These are phyloP conservation scores for Saccharomycopsis sp. DNA, from an alignment of 805 yeast genomes.

Conservation along the genomic window DNA sequence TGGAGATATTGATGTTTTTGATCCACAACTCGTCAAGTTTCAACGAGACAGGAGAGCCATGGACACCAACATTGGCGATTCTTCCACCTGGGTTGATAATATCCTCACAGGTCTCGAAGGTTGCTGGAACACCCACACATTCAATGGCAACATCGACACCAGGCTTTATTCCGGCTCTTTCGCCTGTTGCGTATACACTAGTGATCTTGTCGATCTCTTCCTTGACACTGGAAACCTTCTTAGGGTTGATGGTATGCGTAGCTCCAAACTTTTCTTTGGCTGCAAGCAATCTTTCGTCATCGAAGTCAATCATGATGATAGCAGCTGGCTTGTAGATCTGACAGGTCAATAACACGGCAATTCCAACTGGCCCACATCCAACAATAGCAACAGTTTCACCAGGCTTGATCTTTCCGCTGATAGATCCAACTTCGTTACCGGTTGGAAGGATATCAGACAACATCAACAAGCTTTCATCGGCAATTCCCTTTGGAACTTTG, in stretches of 20 bases:
- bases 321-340: slow-evolving; percentile 47
- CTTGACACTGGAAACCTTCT: slow-evolving; percentile 35
- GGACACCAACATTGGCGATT: slow-evolving; percentile 59
- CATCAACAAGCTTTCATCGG: slow-evolving; percentile 48
- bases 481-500: slow-evolving; percentile 27
- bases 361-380: slow-evolving; percentile 65
- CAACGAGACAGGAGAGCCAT: slow-evolving; percentile 37
- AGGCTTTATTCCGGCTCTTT: slow-evolving; percentile 28
- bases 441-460: slow-evolving; percentile 61
- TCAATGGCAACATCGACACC: slow-evolving; percentile 59
- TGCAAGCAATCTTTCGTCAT: slow-evolving; percentile 50
- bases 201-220: slow-evolving; percentile 34
- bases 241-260: slow-evolving; percentile 48
- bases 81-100: slow-evolving; percentile 54
- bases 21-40: slow-evolving; percentile 41
- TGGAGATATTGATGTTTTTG: slow-evolving; percentile 36
- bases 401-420: slow-evolving; percentile 43
- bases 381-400: slow-evolving; percentile 59
- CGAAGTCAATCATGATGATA: slow-evolving; percentile 52
- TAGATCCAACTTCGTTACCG: slow-evolving; percentile 60
- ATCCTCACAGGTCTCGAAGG: slow-evolving; percentile 53
- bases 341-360: slow-evolving; percentile 53
- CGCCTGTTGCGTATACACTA: slow-evolving; percentile 21
- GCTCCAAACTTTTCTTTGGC: slow-evolving; percentile 56
- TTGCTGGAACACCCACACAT: slow-evolving; percentile 59